phyloP scores from a whole-genome alignment of 768 basidiomycete genomes.

The Leccinum barrowsii region DNA sequence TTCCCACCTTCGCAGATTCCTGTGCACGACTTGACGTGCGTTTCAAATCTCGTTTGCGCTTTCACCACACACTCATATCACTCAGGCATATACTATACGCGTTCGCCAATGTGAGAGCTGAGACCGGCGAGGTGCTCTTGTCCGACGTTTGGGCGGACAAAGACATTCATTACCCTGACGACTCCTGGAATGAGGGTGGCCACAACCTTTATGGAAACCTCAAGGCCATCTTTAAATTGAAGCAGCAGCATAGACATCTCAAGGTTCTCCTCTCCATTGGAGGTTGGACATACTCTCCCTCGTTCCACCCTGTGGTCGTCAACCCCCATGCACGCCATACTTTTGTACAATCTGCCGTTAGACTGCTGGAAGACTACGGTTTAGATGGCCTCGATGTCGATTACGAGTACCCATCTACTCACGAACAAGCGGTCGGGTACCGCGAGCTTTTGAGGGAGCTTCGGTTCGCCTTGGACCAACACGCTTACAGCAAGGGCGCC shows the following conservation, averaged over 20 bases:
- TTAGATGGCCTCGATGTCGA: constrained; percentile 91
- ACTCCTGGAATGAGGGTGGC: constrained; percentile 91
- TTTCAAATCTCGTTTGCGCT: constrained; percentile 8
- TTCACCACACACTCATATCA: constrained; percentile 4
- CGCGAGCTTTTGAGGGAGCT: constrained; percentile 77
- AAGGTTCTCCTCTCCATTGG: constrained; percentile 87
- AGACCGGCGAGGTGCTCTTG: constrained; percentile 81
- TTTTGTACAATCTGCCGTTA: constrained; percentile 80
- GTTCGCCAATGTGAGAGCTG: constrained; percentile 83
- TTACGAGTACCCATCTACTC: constrained; percentile 87
- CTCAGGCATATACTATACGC: constrained; percentile 85
- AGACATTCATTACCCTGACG: constrained; percentile 93
- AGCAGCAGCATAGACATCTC: constrained; percentile 79
- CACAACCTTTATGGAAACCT: constrained; percentile 94
- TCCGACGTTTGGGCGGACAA: constrained; percentile 95
- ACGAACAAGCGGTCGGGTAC: constrained; percentile 78
- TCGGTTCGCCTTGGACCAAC: constrained; percentile 68
- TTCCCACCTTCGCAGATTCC: constrained; percentile 87
- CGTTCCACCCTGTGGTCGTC: constrained; percentile 80
- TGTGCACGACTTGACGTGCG: constrained; percentile 79
- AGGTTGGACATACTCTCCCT: constrained; percentile 91
- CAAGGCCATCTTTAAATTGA: constrained; percentile 88
- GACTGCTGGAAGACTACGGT: constrained; percentile 86
- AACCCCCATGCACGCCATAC: constrained; percentile 55
- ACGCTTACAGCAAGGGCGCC: constrained; percentile 60